Percentiles rank a stretch among this genome's conserved stretches.
Conservation (phyloP, 176 grass and related monocot genomes). For the Eleusine coracana region DNA sequence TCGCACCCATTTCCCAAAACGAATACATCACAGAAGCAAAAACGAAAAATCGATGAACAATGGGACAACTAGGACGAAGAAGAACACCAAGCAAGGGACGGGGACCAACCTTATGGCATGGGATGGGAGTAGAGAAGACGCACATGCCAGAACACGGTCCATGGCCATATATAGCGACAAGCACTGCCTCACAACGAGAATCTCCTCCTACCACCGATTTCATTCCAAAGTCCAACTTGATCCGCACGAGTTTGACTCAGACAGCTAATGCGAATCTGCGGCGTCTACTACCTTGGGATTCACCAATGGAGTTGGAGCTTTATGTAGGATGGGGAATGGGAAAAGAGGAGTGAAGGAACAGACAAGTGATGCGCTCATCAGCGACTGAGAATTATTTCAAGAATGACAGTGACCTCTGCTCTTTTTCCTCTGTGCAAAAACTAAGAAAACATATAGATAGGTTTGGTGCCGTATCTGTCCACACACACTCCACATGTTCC, state of each 20-base stretch:
- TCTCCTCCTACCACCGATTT: not conserved
- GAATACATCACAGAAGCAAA: not conserved
- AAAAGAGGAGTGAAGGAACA: conserved; percentile 1
- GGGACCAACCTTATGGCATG: conserved; percentile 37
- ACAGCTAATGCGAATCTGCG: not conserved
- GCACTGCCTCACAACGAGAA: not conserved
- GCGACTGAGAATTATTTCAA: conserved; percentile 6
- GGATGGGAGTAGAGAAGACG: conserved; percentile 18
- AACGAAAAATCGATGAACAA: not conserved
- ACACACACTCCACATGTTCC: not conserved
- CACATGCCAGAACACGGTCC: conserved; percentile 36
- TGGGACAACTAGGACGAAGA: not conserved
- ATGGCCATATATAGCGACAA: conserved; percentile 42
- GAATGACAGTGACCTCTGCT: conserved; percentile 9
- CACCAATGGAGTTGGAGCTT: conserved; percentile 37
- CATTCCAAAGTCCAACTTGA: conserved; percentile 39
- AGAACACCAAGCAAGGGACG: not conserved
- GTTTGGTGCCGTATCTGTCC: not conserved
- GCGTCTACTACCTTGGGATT: not conserved
- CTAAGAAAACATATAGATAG: not conserved
- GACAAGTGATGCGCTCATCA: conserved; percentile 17
- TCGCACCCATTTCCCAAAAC: not conserved
- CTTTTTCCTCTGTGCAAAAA: too few relatives aligned
- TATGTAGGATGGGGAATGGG: not conserved
- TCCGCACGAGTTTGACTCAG: conserved; percentile 38